Conservation (phyloP, 75 land plant genomes). For the Pinus taeda region DNA sequence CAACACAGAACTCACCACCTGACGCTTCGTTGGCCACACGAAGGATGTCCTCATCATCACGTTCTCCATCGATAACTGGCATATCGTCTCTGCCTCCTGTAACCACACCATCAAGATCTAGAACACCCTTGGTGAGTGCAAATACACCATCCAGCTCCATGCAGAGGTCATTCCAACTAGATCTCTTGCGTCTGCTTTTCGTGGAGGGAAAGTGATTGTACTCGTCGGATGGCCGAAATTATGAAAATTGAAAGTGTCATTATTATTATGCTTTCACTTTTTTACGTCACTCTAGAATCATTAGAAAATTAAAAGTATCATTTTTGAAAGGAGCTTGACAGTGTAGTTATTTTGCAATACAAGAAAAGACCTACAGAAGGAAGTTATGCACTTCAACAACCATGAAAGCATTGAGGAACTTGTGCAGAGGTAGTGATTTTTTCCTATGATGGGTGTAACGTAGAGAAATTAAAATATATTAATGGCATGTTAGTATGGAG, state of each 20-base stretch:
- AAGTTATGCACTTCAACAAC: no score
- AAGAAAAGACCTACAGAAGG: no score
- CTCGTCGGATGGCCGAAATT: conserved; percentile 46
- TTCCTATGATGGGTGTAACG: no score
- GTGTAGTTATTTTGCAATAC: no score
- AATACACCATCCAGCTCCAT: conserved; percentile 62
- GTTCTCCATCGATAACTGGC: conserved; percentile 57
- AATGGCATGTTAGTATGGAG: no score
- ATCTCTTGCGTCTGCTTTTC: conserved; percentile 14
- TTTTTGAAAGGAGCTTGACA: no score
- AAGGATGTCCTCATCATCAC: conserved; percentile 72
- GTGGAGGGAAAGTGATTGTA: conserved; percentile 79
- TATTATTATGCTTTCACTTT: neutral
- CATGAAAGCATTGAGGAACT: no score
- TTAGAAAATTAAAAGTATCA: no score
- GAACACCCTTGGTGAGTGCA: conserved; percentile 92
- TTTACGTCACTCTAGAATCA: no score
- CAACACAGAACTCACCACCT: no score
- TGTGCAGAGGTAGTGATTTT: no score
- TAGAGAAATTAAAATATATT: no score
- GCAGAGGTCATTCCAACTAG: conserved; percentile 36
- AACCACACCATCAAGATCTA: conserved; percentile 81
- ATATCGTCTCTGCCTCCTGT: conserved; percentile 80
- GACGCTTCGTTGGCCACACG: conserved; percentile 15
- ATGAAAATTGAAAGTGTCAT: conserved; percentile 44